Conservation (phyloP, 768 basidiomycete species). For the Trametes maxima region DNA sequence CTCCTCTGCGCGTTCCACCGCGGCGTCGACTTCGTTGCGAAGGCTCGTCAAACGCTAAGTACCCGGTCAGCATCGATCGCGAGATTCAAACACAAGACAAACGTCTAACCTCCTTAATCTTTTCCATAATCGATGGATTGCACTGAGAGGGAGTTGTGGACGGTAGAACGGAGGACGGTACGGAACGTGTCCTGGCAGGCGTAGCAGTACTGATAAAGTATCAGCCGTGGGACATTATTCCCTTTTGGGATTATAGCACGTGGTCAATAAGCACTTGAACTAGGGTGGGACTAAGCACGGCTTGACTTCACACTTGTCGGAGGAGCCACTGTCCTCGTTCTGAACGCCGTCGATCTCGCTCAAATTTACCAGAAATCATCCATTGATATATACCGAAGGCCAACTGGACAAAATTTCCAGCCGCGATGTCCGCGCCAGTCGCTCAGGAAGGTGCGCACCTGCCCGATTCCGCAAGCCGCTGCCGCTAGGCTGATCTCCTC, state of each 20-base stretch:
- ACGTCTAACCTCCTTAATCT: conserved; percentile 46
- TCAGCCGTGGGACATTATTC: conserved; percentile 40
- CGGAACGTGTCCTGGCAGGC: conserved; percentile 24
- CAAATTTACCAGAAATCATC: background rate
- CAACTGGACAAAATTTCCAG: background rate
- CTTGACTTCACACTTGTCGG: conserved; percentile 2
- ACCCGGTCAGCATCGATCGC: background rate
- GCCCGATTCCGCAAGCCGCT: conserved; percentile 25
- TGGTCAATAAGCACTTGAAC: conserved; percentile 4
- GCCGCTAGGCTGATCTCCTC: conserved; percentile 25
- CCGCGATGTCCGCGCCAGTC: conserved; percentile 64
- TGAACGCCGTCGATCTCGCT: conserved; percentile 5
- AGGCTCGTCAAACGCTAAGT: conserved; percentile 73
- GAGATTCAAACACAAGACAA: background rate
- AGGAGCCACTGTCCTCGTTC: conserved; percentile 17
- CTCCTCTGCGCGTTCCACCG: conserved; percentile 79
- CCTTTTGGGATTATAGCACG: conserved; percentile 19
- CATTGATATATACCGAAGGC: background rate
- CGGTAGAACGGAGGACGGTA: conserved; percentile 15
- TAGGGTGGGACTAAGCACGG: background rate
- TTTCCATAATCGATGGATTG: conserved; percentile 43
- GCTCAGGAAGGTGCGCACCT: conserved; percentile 71
- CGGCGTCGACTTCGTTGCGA: conserved; percentile 83
- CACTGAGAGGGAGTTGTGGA: conserved; percentile 17
- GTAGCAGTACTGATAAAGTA: conserved; percentile 31